Base-by-base conservation (phyloP, 768 basidiomycete species). In the Boletus coccyginus region DNA sequence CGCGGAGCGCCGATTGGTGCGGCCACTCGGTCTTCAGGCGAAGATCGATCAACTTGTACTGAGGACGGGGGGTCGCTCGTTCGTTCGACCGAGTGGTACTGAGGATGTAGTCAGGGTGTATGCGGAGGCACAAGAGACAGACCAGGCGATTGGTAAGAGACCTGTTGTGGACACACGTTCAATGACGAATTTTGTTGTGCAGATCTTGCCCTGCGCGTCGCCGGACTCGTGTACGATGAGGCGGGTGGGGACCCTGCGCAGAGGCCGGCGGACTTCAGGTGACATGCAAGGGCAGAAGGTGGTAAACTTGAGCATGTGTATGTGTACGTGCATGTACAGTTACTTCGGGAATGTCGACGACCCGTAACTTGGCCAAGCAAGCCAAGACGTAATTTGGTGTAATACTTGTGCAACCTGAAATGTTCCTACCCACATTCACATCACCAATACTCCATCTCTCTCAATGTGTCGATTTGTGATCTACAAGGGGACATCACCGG, bases 21-120 rank as follows among this genome's bases (percentile, higher is more conserved):
- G 75, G 64, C 97, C 97, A 3, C 73, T 74, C 17, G 90, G 90
- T 11, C 69, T 98, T 55, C 97, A 98, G 70, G 77, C 70, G 12
- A 86, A 83, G 70, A 86, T 99, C 48, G 89, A 98, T 57, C 88
- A 87, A 29, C 78, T 93, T 38, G 87, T 92, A 32, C 85, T 85
- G 66, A 90, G 88, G 65, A 86, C 88, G 45, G 85, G 85, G 17
- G 97, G 97, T 1, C 83, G 97, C 41, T 85, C 92, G 29, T 99
- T 99, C 66, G 97, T 98, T 17, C 74, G 97, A 55, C 97, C 97
- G 3, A 96, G 94, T 71, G 97, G 97, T 10, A 99, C 97, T 24
- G 97, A 99, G 71, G 95, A 99, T 66, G 95, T 96, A 27, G 97
- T 99, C 7, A 81, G 97, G 56, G 94, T 99, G 16, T 99, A 98